phyloP scores from a whole-genome alignment of 768 basidiomycete genomes.

The Amanita brunnescens region DNA sequence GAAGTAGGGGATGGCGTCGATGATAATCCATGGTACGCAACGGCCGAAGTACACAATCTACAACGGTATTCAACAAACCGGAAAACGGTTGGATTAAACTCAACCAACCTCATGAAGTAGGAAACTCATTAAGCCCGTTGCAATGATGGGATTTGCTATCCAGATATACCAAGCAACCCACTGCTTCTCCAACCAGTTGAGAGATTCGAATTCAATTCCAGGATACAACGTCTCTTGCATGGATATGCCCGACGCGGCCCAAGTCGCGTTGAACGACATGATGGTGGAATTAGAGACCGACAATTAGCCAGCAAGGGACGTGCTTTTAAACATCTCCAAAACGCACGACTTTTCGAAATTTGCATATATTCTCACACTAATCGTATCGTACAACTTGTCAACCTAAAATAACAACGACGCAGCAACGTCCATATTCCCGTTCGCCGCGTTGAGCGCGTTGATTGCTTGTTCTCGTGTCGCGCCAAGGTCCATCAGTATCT shows the following conservation, averaged over 20 bases:
- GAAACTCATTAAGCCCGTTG: constrained; percentile 91
- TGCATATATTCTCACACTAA: not conserved
- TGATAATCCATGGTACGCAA: constrained; percentile 89
- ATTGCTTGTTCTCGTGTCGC: constrained; percentile 72
- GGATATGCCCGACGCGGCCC: constrained; percentile 11
- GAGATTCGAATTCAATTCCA: constrained; percentile 46
- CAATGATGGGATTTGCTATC: constrained; percentile 84
- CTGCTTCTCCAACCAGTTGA: constrained; percentile 65
- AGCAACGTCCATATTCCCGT: constrained; percentile 83
- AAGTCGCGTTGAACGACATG: constrained; percentile 39
- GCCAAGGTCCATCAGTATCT: constrained; percentile 68
- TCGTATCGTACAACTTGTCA: not conserved
- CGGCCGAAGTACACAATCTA: constrained; percentile 98
- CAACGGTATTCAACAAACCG: no score
- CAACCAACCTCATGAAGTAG: constrained; percentile 81
- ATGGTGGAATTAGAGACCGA: not conserved
- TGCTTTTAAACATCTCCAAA: not conserved
- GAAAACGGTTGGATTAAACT: not conserved
- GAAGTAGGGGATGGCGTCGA: constrained; percentile 93
- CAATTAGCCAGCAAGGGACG: not conserved
- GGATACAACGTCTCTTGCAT: constrained; percentile 41
- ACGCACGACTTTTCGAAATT: not conserved
- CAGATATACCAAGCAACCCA: constrained; percentile 85
- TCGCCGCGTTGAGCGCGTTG: constrained; percentile 63
- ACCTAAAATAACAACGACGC: constrained; percentile 74